Base-by-base conservation (phyloP, 2,329 filamentous ascomycete species). In the Hypoxylon rubiginosum region DNA sequence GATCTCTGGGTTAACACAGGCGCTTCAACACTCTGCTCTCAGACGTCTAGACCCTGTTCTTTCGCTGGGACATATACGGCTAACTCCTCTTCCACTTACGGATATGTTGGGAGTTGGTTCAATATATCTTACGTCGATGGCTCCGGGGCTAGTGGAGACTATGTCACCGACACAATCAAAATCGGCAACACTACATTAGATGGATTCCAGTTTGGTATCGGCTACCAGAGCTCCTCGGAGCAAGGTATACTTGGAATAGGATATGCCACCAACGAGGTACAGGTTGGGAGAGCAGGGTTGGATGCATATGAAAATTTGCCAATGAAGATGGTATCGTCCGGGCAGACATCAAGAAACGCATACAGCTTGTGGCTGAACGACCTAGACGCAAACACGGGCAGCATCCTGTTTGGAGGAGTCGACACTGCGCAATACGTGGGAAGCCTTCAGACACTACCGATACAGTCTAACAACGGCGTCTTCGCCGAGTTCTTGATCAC, bases 61-160 rank as follows among this genome's bases (percentile, higher is more conserved):
- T 80, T 79, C 17, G 85, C 88, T 0, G 92, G 92, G 13, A 88
- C 88, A 1, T 97, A 94, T 78, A 77, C 80, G 46, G 85, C 91
- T 43, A 91, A 92, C 75, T 79, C 83, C 0, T 97, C 93, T 0
- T 93, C 91, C 1, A 92, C 93, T 1, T 95, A 94, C 78, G 74
- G 84, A 34, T 93, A 90, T 75, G 79, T 97, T 58, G 90, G 89
- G 68, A 89, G 87, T 74, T 84, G 89, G 65, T 97, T 97, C 82
- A 94, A 95, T 80, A 97, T 97, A 69, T 89, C 90, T 1, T 97
- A 97, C 71, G 91, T 92, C 43, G 94, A 97, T 79, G 92, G 92
- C 49, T 92, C 92, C 0, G 88, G 89, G 4, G 92, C 93, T 0
- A 77, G 81, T 1, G 94, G 94, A 34, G 92, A 96, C 78, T 97